Evolutionary conservation across 768 basidiomycete genomes (phyloP).

Genomic region (Boletus tomentosulus): DNA sequence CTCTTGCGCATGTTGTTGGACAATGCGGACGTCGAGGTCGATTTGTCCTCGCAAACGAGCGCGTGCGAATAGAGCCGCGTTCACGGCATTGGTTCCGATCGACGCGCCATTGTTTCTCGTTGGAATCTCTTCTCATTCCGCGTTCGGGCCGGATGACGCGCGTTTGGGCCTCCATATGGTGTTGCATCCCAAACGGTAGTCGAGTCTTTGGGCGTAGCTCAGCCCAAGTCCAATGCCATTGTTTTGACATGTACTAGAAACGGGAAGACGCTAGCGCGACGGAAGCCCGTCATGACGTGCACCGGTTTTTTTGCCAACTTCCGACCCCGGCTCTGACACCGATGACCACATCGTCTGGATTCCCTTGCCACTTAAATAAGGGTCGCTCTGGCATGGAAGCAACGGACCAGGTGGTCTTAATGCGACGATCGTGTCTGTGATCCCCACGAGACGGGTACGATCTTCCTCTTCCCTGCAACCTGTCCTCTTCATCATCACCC

Average conservation of each 20-base stretch:
- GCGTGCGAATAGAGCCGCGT: too few species aligned
- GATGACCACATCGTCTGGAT: too few species aligned
- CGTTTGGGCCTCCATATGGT: too few species aligned
- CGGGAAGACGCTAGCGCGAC: too few species aligned
- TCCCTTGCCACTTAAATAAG: neutral
- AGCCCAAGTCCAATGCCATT: too few species aligned
- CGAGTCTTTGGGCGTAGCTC: neutral
- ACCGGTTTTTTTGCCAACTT: neutral
- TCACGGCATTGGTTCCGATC: too few species aligned
- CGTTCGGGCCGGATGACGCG: too few species aligned
- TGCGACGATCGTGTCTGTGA: neutral
- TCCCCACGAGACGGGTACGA: neutral
- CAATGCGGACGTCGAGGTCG: constrained; percentile 42
- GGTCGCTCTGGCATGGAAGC: neutral
- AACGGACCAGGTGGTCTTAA: neutral
- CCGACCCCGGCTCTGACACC: neutral
- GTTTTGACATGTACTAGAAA: too few species aligned
- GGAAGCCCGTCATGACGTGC: neutral
- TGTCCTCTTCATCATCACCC: neutral
- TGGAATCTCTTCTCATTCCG: too few species aligned
- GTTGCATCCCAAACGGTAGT: neutral
- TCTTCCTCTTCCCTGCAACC: neutral
- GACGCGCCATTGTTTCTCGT: too few species aligned
- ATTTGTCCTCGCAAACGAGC: constrained; percentile 6
- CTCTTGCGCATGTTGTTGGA: constrained; percentile 53